These are phyloP conservation scores for Plantago rigida DNA, from an alignment of 305 asterid genomes.

Conservation along the genomic window DNA sequence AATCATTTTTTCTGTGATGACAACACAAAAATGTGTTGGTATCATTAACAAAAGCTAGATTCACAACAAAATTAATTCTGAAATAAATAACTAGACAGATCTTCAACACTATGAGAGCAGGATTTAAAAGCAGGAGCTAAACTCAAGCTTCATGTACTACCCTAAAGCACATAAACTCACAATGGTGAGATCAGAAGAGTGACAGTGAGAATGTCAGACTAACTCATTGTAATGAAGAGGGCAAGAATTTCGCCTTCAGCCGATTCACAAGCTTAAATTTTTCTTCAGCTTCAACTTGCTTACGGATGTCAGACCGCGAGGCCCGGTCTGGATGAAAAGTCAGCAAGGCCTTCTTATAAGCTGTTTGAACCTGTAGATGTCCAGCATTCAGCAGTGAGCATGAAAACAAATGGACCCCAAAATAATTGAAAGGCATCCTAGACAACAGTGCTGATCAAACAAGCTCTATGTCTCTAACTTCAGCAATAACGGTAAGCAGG, in stretches of 20 bases:
- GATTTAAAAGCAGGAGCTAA: neutral
- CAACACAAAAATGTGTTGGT: no score
- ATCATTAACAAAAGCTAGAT: no score
- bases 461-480: no score
- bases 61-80: no score
- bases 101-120: no score
- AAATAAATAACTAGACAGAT: no score
- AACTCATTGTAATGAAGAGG: slow-evolving; percentile 20
- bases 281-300: slow-evolving; percentile 92
- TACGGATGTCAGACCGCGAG: slow-evolving; percentile 49
- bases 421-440: neutral
- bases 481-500: no score
- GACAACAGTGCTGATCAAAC: neutral
- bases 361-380: slow-evolving; percentile 61
- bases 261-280: slow-evolving; percentile 81
- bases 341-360: slow-evolving; percentile 73
- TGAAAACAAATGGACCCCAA: neutral
- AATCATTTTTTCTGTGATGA: no score
- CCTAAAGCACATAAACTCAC: slow-evolving; percentile 6
- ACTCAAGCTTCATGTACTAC: neutral
- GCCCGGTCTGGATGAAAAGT: slow-evolving; percentile 94
- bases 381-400: slow-evolving; percentile 19
- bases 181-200: neutral
- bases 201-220: slow-evolving; percentile 2
- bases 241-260: slow-evolving; percentile 58